Base-by-base conservation (phyloP, 305 asterid species). In the Salvia sclarea region DNA sequence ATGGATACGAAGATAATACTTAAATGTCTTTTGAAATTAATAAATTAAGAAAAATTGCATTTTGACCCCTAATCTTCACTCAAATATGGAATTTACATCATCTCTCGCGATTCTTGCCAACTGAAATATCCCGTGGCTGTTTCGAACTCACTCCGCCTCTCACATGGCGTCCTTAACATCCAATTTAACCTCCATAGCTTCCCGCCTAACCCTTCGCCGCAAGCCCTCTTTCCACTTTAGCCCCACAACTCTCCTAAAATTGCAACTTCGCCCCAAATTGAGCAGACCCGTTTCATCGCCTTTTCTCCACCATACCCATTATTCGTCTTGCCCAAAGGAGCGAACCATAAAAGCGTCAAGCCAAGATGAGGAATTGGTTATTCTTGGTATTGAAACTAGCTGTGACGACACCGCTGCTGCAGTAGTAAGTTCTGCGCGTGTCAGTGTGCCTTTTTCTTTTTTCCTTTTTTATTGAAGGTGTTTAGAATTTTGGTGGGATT, bases 331-430 rank as follows among this genome's bases (percentile, higher is more conserved):
- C 69, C 69, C 77, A 33, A 71, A 61, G 54, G 47, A 66, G 35
- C 74, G 53, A 76, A 50, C 35, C 37, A 7, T 24, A 21, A 75
- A 52, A 24, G 67, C 72, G 24, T 66, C 37, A 33, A 49, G 21
- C 50, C 70, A 75, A 20, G 86, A 75, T 28, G 94, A 84, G 54
- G 81, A 76, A 54, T 78, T 93, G 63, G 69, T 86, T 67, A 76
- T 92, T 72, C 78, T 90, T 76, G 98, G 98, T 0, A 92, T 92
- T 45, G 98, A 92, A 76, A 92, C 98, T 43, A 90, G 98, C 73
- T 92, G 97, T 9, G 98, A 92, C 76, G 96, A 93, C 76, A 93
- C 98, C n/a, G 98, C 97, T 14, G 98, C 97, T 43, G 97, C 97
- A 30, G 86, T 93, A 66, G 98, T 93, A 83, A 82, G 96, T 54